phyloP scores from a whole-genome alignment of 2,329 filamentous ascomycete species.

The Tolypocladium sp. region DNA sequence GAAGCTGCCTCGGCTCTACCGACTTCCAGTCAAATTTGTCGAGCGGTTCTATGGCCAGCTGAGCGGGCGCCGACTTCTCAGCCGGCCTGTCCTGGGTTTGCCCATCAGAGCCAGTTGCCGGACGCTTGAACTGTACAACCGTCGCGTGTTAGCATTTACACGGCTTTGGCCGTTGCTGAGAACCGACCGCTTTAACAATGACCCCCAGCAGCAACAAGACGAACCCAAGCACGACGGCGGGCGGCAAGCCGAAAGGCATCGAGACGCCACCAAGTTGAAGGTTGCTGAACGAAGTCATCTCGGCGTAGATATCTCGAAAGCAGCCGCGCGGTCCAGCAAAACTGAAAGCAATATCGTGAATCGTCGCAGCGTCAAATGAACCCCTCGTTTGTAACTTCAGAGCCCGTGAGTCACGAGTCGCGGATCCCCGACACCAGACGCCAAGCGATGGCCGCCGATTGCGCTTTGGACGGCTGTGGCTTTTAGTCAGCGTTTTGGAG shows the following conservation, averaged over 20 bases:
- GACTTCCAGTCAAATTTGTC: conserved; percentile 29
- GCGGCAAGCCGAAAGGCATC: neutral
- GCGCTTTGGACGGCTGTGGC: neutral
- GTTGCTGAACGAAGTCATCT: neutral
- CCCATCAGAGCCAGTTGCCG: neutral
- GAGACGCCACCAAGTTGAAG: neutral
- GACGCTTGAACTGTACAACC: neutral
- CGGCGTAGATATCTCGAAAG: neutral
- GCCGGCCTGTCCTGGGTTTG: no score
- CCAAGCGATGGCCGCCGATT: neutral
- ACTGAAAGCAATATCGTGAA: neutral
- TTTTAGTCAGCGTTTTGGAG: neutral
- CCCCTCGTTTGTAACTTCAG: neutral
- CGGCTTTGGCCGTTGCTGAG: no score
- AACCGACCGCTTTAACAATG: neutral
- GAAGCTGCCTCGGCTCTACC: conserved; percentile 26
- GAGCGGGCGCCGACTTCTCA: neutral
- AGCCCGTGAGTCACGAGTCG: neutral
- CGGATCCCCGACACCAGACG: neutral
- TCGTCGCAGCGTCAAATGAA: neutral
- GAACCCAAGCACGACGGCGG: neutral
- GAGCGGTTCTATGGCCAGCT: conserved; percentile 11
- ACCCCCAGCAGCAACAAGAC: neutral
- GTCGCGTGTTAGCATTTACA: neutral
- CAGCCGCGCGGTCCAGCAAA: neutral